A percentile compares a stretch with the other conserved stretches of the same genome.
Evolutionary conservation across 208 protist species (phyloP).

Genomic region (Leishmania gerbilli): DNA sequence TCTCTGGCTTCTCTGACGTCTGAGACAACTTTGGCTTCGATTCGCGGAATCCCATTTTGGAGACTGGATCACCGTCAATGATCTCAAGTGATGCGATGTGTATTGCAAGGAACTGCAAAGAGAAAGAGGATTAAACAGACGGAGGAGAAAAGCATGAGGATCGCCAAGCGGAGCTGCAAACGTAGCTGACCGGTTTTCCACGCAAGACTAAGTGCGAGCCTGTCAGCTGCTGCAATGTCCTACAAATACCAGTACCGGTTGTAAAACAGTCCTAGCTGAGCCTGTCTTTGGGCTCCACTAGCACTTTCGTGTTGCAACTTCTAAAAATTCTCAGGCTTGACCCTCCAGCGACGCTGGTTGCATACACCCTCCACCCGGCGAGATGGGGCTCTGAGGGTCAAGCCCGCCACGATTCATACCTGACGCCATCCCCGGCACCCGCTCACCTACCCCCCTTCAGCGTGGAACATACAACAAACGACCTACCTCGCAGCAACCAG

Average conservation of each 20-base stretch:
- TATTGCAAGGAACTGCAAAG: background rate
- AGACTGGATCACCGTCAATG: background rate
- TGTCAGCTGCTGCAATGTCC: background rate
- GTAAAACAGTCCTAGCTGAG: background rate
- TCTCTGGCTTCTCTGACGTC: background rate
- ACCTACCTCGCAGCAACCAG: background rate
- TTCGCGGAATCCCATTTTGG: constrained; percentile 18
- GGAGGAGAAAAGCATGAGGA: background rate
- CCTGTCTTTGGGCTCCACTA: background rate
- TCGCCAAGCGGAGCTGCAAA: background rate
- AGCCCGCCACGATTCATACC: background rate
- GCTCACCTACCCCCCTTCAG: too few relatives aligned
- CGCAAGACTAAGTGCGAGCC: background rate
- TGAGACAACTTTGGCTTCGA: constrained; percentile 19
- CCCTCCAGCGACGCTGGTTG: background rate
- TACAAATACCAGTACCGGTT: background rate
- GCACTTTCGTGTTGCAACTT: background rate
- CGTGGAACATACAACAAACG: background rate
- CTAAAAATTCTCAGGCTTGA: background rate
- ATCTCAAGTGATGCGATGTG: background rate
- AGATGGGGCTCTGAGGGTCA: background rate
- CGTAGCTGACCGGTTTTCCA: background rate
- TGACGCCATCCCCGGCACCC: too few relatives aligned
- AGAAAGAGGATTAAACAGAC: background rate
- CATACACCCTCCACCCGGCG: background rate